A percentile compares a stretch with the other conserved stretches of the same genome.
Conservation (phyloP, 495 filamentous ascomycete species). For the Cenococcum geophilum region DNA sequence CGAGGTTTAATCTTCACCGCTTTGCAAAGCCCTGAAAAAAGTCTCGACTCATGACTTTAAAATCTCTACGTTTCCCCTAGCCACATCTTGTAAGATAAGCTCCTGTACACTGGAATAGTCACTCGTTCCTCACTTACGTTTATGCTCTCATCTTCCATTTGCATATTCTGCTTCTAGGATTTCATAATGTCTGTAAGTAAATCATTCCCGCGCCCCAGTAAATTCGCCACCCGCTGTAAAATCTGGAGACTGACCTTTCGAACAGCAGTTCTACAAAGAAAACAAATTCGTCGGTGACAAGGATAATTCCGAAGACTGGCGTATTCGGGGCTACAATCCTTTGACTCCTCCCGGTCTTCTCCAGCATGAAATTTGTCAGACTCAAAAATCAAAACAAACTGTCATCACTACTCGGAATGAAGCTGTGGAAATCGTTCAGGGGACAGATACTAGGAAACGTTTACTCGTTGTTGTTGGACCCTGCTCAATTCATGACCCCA, state of each 20-base stretch:
- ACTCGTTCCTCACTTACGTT: background rate
- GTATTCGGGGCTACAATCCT: conserved; percentile 83
- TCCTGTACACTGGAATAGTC: background rate
- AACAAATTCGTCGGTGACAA: conserved; percentile 86
- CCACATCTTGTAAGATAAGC: background rate
- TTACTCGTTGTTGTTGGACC: conserved; percentile 91
- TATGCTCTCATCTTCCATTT: background rate
- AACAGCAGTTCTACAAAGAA: conserved; percentile 68
- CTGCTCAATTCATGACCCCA: conserved; percentile 95
- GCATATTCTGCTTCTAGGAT: background rate
- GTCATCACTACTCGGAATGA: conserved; percentile 78
- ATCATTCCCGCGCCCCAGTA: background rate
- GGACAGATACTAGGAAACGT: conserved; percentile 65
- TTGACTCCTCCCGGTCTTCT: conserved; percentile 89
- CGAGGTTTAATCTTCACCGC: too few species aligned
- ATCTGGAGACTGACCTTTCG: background rate
- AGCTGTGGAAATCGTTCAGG: conserved; percentile 72
- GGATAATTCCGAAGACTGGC: conserved; percentile 76
- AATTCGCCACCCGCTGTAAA: background rate
- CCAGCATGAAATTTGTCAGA: conserved; percentile 88
- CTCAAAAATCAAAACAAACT: conserved; percentile 65
- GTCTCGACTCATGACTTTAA: background rate
- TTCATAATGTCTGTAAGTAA: conserved; percentile 24
- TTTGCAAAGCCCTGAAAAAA: too few species aligned
- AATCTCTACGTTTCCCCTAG: background rate